Evolutionary conservation across 2,329 filamentous ascomycete genomes (phyloP), one percentile per base, ranked within the genome.

Genomic region (Emmonsiellopsis sp.): DNA sequence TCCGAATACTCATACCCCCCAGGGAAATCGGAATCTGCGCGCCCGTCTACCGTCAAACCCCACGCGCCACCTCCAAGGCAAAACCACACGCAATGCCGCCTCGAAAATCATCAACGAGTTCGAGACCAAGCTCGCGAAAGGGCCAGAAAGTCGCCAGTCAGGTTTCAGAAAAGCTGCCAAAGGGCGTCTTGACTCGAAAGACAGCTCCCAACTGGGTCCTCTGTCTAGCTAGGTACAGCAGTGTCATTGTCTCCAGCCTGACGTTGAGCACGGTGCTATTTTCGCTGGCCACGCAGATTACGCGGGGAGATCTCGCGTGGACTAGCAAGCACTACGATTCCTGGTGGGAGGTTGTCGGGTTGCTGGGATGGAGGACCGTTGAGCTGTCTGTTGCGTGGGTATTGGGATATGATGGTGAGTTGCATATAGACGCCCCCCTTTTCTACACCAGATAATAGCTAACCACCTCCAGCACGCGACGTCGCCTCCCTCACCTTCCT

Each of bases 331-430:
- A 77, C 54, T 70, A 82, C 56, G 81, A 85, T 50, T 78, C 79
- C 51, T 82, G 81, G 76, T 70, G 73, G 64, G 82, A 88, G 65
- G 77, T 89, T 31, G 75, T 69, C 5, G 73, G 70, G 13, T 64
- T 82, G 57, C 64, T 84, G 50, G 76, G 61, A 9, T 80, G 76
- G 74, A 78, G 87, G 80, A 67, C 70, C 13, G 68, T 83, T 46
- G 84, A 90, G 67, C 76, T 95, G 51, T 81, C 76, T 26, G 65
- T 91, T 46, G 85, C 81, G 46, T 95, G 89, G 89, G 80, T 80
- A 61, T 76, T 83, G 43, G 78, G 83, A 58, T 87, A 86, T 66
- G 89, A 94, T 68, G 67, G 73, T 76, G 57, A 56, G 68, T 59
- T 41, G 5, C 10, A 31, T 7, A 20, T 9, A 11, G n/a, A 32